These are phyloP conservation scores for Didymosphaeria variabile DNA, from an alignment of 2,329 filamentous ascomycete genomes.

Conservation along the genomic window DNA sequence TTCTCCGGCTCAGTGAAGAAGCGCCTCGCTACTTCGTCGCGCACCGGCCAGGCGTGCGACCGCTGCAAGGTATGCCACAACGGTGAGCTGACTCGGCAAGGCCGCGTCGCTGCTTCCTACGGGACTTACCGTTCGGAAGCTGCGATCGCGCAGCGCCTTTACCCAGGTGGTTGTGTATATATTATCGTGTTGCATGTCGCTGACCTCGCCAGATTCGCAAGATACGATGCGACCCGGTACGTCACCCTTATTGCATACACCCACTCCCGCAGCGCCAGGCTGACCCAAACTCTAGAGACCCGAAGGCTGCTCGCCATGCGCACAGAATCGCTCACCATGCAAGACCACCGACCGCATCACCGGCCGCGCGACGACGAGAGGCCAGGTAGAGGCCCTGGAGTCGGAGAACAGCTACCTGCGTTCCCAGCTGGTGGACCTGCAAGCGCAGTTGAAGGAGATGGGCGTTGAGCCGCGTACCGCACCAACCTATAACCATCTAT, in stretches of 20 bases:
- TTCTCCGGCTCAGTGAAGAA: constrained; percentile 57
- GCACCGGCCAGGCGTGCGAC: constrained; percentile 87
- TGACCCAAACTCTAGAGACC: constrained; percentile 56
- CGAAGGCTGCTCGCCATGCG: constrained; percentile 83
- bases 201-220: constrained; percentile 72
- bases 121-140: no score
- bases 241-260: neutral
- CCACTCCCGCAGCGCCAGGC: neutral
- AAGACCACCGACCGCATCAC: constrained; percentile 88
- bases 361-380: constrained; percentile 78
- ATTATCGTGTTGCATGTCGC: constrained; percentile 3
- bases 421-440: constrained; percentile 72
- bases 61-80: constrained; percentile 75
- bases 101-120: no score
- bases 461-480: constrained; percentile 68
- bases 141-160: no score
- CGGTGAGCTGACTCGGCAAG: neutral
- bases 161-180: neutral
- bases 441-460: constrained; percentile 69
- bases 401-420: constrained; percentile 74
- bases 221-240: constrained; percentile 79
- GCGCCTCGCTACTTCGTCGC: constrained; percentile 62
- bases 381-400: constrained; percentile 81
- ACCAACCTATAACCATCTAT: constrained; percentile 48
- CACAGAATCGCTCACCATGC: constrained; percentile 78